Evolutionary conservation across 805 yeast genomes (phyloP), one percentile per base, ranked within the genome.

Genomic region (Lachancea lanzarotensis): DNA sequence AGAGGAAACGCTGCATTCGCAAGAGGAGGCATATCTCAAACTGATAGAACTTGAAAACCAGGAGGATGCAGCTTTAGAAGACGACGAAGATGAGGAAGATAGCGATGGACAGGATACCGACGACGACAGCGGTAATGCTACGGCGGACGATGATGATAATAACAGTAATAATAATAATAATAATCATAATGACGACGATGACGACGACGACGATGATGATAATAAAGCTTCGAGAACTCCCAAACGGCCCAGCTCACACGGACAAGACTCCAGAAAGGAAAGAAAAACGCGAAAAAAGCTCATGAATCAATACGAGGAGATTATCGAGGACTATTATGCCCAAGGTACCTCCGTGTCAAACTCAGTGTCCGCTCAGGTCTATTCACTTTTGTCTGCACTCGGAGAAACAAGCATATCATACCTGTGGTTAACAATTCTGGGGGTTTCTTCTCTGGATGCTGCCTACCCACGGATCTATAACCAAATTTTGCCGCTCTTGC

Each of bases 361-460:
- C 2, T 84, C 98, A 0, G 73, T 82, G 2, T 77, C 96, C 0
- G 75, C 88, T 16, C 89, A 85, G 47, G 71, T 87, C 2, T 93
- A 93, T 63, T 80, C 95, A 1, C 68, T 93, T 42, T 62, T 90
- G 18, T 78, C 96, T 0, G 70, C 81, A 13, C 77, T 91, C 38
- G 97, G 96, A 39, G 95, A 89, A 57, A 84, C 95, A 1, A 72
- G 72, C 36, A 59, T 69, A n/a, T 68, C 70, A 25, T 79, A 72
- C 52, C 67, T 95, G 38, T 93, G 99, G 99, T 70, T 89, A 3
- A 74, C 96, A 0, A 82, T 93, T 2, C 76, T 91, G 11, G 98
- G 98, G 1, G 81, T 95, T 0, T 80, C 93, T 0, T 84, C 97
- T 0, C 65, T 89, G 35, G 91, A 85, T 53, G 71, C 74, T 13